These are phyloP conservation scores for Saxophila tyrrhenica DNA, from an alignment of 495 filamentous ascomycete genomes.

Conservation along the genomic window DNA sequence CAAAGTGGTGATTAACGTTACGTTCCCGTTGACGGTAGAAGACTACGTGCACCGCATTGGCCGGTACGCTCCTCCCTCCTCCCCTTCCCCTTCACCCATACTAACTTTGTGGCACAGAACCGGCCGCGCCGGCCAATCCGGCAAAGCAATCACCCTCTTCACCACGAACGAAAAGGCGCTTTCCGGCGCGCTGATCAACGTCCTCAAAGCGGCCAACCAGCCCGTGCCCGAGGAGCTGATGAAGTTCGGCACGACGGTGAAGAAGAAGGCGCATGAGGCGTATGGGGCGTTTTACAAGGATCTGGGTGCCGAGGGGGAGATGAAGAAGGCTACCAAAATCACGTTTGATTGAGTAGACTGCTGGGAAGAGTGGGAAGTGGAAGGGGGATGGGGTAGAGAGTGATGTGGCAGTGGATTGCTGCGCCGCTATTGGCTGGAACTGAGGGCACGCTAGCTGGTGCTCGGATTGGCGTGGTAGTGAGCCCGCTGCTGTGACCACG, in stretches of 20 bases:
- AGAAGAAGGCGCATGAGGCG: conserved; percentile 88
- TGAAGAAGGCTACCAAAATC: conserved; percentile 82
- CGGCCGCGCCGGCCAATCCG: conserved; percentile 79
- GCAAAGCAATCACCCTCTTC: conserved; percentile 86
- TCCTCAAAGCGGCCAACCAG: conserved; percentile 80
- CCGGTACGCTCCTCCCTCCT: conserved; percentile 9
- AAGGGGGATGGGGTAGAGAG: too few species aligned
- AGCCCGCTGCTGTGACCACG: too few species aligned
- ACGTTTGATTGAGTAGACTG: conserved; percentile 52
- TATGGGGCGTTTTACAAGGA: conserved; percentile 94
- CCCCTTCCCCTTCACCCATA: neutral
- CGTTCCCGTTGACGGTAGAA: conserved; percentile 64
- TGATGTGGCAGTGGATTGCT: too few species aligned
- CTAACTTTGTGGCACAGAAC: conserved; percentile 50
- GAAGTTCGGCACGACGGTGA: conserved; percentile 95
- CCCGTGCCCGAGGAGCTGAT: conserved; percentile 75
- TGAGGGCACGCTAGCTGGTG: too few species aligned
- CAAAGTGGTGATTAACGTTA: conserved; percentile 81
- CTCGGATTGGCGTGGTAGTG: too few species aligned
- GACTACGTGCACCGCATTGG: conserved; percentile 97
- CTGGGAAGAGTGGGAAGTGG: neutral
- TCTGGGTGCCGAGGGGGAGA: conserved; percentile 41
- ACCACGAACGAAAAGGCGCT: conserved; percentile 86
- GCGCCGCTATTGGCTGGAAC: too few species aligned
- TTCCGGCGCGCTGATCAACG: conserved; percentile 82